Conservation (phyloP, 495 filamentous ascomycete species). For the Lasiosphaeris hirsuta region DNA sequence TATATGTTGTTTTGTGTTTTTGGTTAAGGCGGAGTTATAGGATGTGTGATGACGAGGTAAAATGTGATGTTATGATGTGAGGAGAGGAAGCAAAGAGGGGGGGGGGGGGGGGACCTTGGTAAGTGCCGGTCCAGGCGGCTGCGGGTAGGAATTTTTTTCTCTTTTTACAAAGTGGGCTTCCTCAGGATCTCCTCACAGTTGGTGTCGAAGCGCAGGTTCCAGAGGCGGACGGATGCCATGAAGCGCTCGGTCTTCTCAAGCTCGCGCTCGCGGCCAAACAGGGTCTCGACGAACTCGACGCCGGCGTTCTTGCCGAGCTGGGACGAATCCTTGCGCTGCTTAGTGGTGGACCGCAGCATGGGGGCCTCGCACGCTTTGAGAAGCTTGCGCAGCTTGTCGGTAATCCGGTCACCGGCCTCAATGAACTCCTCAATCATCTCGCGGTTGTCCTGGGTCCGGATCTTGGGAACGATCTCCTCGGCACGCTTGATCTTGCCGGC, state of each 20-base stretch:
- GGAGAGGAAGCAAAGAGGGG: background rate
- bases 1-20: conserved; percentile 20
- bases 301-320: conserved; percentile 91
- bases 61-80: conserved; percentile 10
- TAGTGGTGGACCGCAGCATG: conserved; percentile 64
- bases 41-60: conserved; percentile 3
- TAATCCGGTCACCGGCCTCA: conserved; percentile 84
- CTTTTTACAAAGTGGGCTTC: conserved; percentile 48
- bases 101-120: no score
- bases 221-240: conserved; percentile 88
- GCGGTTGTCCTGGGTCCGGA: conserved; percentile 65
- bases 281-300: conserved; percentile 93
- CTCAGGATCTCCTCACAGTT: conserved; percentile 92
- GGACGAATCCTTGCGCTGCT: conserved; percentile 55
- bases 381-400: conserved; percentile 78
- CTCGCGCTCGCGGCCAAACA: conserved; percentile 91
- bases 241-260: conserved; percentile 90
- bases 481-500: conserved; percentile 92
- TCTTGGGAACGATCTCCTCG: conserved; percentile 72
- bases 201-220: conserved; percentile 93
- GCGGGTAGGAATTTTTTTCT: no score
- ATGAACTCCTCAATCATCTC: conserved; percentile 91
- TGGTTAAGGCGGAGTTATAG: conserved; percentile 4
- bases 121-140: no score
- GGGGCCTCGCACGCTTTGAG: conserved; percentile 88